Evolutionary conservation across 1,139 yeast species (phyloP).

Genomic region (Pichia sp.): DNA sequence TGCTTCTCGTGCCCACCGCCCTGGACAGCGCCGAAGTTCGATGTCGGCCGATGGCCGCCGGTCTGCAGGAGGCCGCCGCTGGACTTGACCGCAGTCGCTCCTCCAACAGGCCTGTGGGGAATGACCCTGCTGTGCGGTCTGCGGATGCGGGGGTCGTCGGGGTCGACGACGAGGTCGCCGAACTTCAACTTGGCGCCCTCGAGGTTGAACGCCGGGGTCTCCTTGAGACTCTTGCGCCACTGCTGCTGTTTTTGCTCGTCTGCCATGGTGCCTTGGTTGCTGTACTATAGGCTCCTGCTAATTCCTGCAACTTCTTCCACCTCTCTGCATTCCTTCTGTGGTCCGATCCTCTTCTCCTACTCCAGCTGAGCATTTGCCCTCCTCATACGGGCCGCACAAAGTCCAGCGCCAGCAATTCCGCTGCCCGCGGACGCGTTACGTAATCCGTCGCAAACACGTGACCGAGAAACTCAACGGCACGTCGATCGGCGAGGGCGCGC

Average conservation of each 20-base stretch:
- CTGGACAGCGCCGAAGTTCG: not conserved
- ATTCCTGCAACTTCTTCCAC: not conserved
- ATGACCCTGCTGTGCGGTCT: conserved; percentile 13
- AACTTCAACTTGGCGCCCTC: conserved; percentile 13
- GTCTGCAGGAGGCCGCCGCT: not conserved
- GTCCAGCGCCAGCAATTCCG: conserved; percentile 43
- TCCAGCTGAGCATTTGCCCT: too few species aligned
- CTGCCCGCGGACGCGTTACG: conserved; percentile 41
- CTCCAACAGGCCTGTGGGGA: not conserved
- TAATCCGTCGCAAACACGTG: conserved; percentile 4
- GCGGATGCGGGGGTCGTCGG: conserved; percentile 11
- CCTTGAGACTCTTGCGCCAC: not conserved
- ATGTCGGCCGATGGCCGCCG: not conserved
- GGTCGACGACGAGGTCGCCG: conserved; percentile 15
- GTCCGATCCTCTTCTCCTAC: not conserved
- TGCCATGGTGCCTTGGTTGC: too few species aligned
- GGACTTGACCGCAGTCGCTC: too few species aligned
- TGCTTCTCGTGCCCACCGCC: not conserved
- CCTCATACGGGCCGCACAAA: too few species aligned
- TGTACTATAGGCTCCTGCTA: not conserved
- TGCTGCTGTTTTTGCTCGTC: not conserved
- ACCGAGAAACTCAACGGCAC: conserved; percentile 4
- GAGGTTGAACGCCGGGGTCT: not conserved
- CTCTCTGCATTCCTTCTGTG: not conserved
- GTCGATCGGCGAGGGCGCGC: conserved; percentile 41